Percentiles rank a stretch among this genome's conserved stretches.
Conservation (phyloP, 768 basidiomycete genomes). For the Hypholoma sublateritium region DNA sequence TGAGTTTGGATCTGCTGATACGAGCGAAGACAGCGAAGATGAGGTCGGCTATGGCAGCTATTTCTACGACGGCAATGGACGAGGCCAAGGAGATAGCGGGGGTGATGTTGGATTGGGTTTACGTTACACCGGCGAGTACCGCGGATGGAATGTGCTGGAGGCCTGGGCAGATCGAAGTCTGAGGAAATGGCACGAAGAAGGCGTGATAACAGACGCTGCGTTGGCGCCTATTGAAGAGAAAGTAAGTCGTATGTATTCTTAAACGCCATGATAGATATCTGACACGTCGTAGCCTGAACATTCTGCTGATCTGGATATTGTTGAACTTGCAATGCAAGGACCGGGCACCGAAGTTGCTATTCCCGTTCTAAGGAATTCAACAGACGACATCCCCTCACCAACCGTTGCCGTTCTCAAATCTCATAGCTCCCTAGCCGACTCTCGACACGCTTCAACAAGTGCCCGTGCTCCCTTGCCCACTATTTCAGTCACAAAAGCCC, state of each 20-base stretch:
- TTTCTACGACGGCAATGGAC: constrained; percentile 78
- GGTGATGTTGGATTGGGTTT: constrained; percentile 73
- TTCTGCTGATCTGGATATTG: constrained; percentile 37
- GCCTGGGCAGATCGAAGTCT: constrained; percentile 92
- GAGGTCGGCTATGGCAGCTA: constrained; percentile 85
- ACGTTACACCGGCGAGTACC: constrained; percentile 80
- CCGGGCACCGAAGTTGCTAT: constrained; percentile 60
- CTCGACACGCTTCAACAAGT: constrained; percentile 14
- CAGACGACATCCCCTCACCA: constrained; percentile 35
- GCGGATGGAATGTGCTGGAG: constrained; percentile 90
- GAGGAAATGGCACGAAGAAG: constrained; percentile 81
- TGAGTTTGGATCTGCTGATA: constrained; percentile 66
- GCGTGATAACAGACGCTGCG: constrained; percentile 57
- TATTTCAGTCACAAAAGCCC: constrained; percentile 68
- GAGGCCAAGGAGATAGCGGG: constrained; percentile 77
- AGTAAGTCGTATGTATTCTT: constrained; percentile 9
- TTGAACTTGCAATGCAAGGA: constrained; percentile 39
- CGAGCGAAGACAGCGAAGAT: constrained; percentile 77
- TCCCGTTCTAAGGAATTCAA: constrained; percentile 51
- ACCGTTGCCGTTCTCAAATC: constrained; percentile 20
- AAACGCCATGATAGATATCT: background rate
- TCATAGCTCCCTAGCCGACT: constrained; percentile 17
- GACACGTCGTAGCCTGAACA: constrained; percentile 14
- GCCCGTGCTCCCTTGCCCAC: constrained; percentile 41
- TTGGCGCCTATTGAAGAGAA: constrained; percentile 36